These are phyloP conservation scores for Cryptococcus sp. DNA, from an alignment of 1,284 basidiomycete species.

Conservation along the genomic window DNA sequence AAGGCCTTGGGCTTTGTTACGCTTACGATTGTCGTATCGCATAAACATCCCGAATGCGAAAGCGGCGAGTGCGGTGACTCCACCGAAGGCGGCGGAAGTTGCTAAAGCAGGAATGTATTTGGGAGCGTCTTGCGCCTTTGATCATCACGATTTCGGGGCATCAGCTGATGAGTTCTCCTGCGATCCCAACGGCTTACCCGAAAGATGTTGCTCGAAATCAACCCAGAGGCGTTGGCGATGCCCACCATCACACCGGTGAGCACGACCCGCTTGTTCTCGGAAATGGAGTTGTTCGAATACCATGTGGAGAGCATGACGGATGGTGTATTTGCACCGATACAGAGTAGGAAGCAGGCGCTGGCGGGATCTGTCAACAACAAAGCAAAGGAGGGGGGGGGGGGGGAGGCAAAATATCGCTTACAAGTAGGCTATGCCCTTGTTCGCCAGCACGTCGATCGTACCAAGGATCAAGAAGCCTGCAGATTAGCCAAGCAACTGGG, in stretches of 20 bases:
- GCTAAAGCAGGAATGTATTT: conserved; percentile 41
- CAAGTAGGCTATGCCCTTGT: conserved; percentile 58
- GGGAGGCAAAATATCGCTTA: conserved; percentile 52
- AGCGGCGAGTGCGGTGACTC: conserved; percentile 14
- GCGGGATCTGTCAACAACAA: background rate
- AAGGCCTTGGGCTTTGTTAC: conserved; percentile 17
- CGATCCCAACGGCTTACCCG: conserved; percentile 9
- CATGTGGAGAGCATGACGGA: conserved; percentile 59
- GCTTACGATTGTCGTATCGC: conserved; percentile 17
- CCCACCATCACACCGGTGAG: conserved; percentile 59
- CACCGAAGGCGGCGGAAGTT: conserved; percentile 24
- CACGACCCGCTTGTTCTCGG: conserved; percentile 58
- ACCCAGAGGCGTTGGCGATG: conserved; percentile 59
- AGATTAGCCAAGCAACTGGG: conserved; percentile 22
- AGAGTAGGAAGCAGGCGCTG: conserved; percentile 22
- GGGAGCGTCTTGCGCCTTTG: conserved; percentile 53
- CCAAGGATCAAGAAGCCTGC: conserved; percentile 60
- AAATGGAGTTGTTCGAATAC: conserved; percentile 60
- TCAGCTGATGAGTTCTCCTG: conserved; percentile 39
- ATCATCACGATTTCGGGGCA: background rate
- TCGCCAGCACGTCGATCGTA: conserved; percentile 54
- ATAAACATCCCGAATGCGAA: conserved; percentile 23
- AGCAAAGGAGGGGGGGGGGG: conserved; percentile 41
- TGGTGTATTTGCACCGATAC: conserved; percentile 58
- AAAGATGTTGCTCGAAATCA: conserved; percentile 61